Base-by-base conservation (phyloP, 2,329 filamentous ascomycete genomes). In the Sphaerulina musiva region DNA sequence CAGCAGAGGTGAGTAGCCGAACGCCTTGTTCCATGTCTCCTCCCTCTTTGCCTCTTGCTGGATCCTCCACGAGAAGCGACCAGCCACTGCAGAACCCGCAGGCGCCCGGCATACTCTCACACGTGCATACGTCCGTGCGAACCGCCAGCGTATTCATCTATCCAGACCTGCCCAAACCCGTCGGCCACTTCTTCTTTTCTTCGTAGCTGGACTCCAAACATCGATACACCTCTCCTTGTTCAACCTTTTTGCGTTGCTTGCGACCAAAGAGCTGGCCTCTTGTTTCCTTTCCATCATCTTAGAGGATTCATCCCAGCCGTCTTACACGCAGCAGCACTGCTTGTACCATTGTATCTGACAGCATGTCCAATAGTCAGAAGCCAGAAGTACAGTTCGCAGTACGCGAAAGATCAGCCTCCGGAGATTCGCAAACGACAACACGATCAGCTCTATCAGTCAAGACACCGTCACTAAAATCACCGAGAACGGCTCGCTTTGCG, bases 401-500 rank as follows among this genome's bases (percentile, higher is more conserved):
- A 64, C 70, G 71, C 55, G 60, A 66, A 46, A 63, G 67, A 44
- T 65, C 70, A 57, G 61, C 71, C 64, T 62, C 69, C 59, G 70
- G 42, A 43, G 54, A 56, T 47, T 53, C 54, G 46, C 54, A 56
- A 53, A 36, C 54, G 20, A 54, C 51, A 12, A 44, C 46, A 61
- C 49, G 65, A 62, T 58, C 64, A 11, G 56, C 55, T 7, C 43
- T 58, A 20, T 67, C 65, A 17, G 42, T 59, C 39, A 63, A 63
- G 43, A 51, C 64, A 17, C 61, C 62, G 8, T 67, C 66, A 32
- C 55, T 67, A 44, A 64, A 63, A 58, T 68, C 80, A 39, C 85
- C 85, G 58, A 80, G 87, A 66, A 86, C 85, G 63, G 85, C 87
- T 64, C 84, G 87, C 66, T 92, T 92, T 67, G 86, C 85, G 52